Evolutionary conservation across 1,139 yeast species (phyloP), one percentile per base, ranked within the genome.

Genomic region (Yamadazyma jaroonii): DNA sequence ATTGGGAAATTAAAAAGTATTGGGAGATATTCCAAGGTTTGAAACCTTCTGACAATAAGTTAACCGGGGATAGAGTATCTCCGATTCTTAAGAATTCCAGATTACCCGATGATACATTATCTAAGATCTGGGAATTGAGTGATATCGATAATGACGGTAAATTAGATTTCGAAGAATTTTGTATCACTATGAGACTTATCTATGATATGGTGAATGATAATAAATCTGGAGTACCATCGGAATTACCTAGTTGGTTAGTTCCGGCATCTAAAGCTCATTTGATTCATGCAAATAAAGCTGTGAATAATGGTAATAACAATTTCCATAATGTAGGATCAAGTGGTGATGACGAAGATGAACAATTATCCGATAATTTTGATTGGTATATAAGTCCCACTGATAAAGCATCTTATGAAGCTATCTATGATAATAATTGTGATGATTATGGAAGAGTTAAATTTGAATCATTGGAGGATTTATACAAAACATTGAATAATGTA

Each of bases 301-400:
- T 83, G 17, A 58, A 59, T 33, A 52, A 51, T 25, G 68, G 67
- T 3, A 47, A 50, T 31, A 65, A 64, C 43, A 44, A 50, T 33
- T 43, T 43, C 29, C 59, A 66, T 44, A 68, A 68, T 47, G 75
- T 72, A 42, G 76, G 73, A 48, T 75, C 72, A 42, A 75, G 73
- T 48, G 75, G 72, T 47, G 80, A 77, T 42, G 78, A 77, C 47
- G 75, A 75, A 37, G 81, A 77, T 29, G 66, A 71, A 36, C 61
- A 71, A 6, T 68, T 84, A 38, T 70, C 81, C 26, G 75, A 80
- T 35, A 86, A 85, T 52, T 86, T 92, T 56, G 96, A 90, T 56
- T 92, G 98, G 98, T 92, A 92, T 63, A 89, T 92, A 46, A 82
- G 96, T 4, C 97, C 97, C 13, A 74, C 81, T 6, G 97, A 92